These are phyloP conservation scores for Penstemon newberryi DNA, from an alignment of 257 asterid genomes.

Conservation along the genomic window DNA sequence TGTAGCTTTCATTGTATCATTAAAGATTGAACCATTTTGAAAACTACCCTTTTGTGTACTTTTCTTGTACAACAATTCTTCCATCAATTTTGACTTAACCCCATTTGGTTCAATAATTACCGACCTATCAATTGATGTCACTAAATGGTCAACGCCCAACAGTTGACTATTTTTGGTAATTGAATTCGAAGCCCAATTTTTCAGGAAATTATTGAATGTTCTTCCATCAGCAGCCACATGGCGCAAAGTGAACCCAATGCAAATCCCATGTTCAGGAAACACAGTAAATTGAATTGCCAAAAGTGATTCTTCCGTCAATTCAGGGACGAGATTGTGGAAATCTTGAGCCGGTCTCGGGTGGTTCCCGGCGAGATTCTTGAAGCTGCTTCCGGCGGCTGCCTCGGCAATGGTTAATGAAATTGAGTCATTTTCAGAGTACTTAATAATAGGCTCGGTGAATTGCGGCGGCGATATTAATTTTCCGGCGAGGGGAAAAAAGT, in stretches of 20 bases:
- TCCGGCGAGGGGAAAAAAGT: constrained; percentile 48
- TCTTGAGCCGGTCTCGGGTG: constrained; percentile 25
- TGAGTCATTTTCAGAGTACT: constrained; percentile 33
- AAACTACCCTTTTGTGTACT: background rate
- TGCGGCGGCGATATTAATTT: constrained; percentile 30
- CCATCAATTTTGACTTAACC: constrained; percentile 28
- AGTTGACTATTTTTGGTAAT: constrained; percentile 11
- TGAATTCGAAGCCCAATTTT: constrained; percentile 34
- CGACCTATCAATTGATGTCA: constrained; percentile 41
- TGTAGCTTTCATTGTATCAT: constrained; percentile 33
- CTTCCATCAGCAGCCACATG: constrained; percentile 60
- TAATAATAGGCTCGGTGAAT: constrained; percentile 26
- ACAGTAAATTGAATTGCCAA: constrained; percentile 48
- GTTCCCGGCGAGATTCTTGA: constrained; percentile 32
- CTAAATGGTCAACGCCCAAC: background rate
- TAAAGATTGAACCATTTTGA: background rate
- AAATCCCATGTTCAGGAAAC: constrained; percentile 46
- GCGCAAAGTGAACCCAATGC: constrained; percentile 49
- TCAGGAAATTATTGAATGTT: constrained; percentile 52
- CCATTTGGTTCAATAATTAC: constrained; percentile 35
- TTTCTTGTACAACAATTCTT: constrained; percentile 25
- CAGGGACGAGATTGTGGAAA: constrained; percentile 40
- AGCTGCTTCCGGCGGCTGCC: constrained; percentile 24
- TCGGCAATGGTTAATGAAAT: constrained; percentile 38
- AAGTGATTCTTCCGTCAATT: constrained; percentile 26